Evolutionary conservation across 2,329 filamentous ascomycete genomes (phyloP).

Genomic region (Venturia oleaginea): DNA sequence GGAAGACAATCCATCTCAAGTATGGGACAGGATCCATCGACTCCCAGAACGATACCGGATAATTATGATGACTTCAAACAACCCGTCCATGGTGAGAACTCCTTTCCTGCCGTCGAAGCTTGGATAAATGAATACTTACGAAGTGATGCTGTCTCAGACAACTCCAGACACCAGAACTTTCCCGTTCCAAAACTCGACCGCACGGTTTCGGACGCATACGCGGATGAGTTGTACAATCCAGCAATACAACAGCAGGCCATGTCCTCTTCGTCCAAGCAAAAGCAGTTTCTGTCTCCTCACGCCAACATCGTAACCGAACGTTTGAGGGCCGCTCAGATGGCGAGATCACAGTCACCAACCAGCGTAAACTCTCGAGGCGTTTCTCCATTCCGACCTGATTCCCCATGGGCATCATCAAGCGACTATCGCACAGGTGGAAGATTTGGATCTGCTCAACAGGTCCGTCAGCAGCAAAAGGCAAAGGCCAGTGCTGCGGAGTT

Average conservation of each 20-base stretch:
- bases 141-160: slow-evolving; percentile 47
- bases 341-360: slow-evolving; percentile 49
- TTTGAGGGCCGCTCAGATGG: slow-evolving; percentile 69
- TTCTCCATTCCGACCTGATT: slow-evolving; percentile 72
- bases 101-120: slow-evolving; percentile 24
- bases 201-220: slow-evolving; percentile 77
- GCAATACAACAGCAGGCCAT: slow-evolving; percentile 43
- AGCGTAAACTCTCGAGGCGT: slow-evolving; percentile 50
- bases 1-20: slow-evolving; percentile 51
- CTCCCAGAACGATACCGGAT: slow-evolving; percentile 47
- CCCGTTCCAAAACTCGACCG: slow-evolving; percentile 70
- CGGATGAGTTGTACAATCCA: slow-evolving; percentile 77
- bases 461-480: slow-evolving; percentile 53
- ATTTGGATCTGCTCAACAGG: slow-evolving; percentile 48
- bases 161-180: slow-evolving; percentile 23
- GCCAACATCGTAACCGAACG: slow-evolving; percentile 60
- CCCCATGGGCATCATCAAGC: slow-evolving; percentile 19
- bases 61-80: slow-evolving; percentile 45
- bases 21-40: slow-evolving; percentile 51
- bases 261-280: slow-evolving; percentile 34
- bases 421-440: slow-evolving; percentile 14
- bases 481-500: slow-evolving; percentile 47
- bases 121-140: slow-evolving; percentile 63
- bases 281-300: slow-evolving; percentile 36
- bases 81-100: slow-evolving; percentile 46